Evolutionary conservation across 2,329 filamentous ascomycete genomes (phyloP).

Genomic region (Fusarium tupiense): DNA sequence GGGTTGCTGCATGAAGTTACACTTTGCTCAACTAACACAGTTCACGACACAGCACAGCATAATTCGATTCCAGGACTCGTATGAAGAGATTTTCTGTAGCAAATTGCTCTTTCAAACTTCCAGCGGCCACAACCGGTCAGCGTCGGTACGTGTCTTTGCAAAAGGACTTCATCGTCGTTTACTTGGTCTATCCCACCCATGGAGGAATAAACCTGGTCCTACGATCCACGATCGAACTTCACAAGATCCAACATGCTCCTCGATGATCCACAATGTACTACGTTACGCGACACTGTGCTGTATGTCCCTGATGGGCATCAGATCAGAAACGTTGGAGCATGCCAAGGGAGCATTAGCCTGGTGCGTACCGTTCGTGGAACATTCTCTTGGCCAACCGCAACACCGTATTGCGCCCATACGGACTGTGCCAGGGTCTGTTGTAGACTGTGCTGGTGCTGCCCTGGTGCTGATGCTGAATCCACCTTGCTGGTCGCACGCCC

Average conservation of each 20-base stretch:
- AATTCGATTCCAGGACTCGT: not conserved
- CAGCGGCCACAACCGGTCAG: conserved; percentile 30
- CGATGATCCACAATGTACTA: conserved; percentile 19
- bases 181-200: conserved; percentile 20
- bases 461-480: conserved; percentile 9
- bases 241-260: conserved; percentile 33
- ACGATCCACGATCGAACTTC: conserved; percentile 42
- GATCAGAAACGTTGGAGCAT: conserved; percentile 33
- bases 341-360: conserved; percentile 18
- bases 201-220: conserved; percentile 35
- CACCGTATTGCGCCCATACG: not conserved
- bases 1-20: conserved; percentile 10
- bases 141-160: conserved; percentile 25
- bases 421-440: conserved; percentile 11
- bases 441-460: conserved; percentile 33
- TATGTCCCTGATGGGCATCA: conserved; percentile 21
- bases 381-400: conserved; percentile 18
- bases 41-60: not conserved
- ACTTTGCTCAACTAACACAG: conserved; percentile 1
- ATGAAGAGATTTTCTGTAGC: not conserved
- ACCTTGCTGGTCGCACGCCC: conserved; percentile 32
- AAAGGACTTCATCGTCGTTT: conserved; percentile 17
- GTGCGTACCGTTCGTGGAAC: conserved; percentile 21
- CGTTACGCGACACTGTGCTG: conserved; percentile 15
- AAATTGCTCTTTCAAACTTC: not conserved